Evolutionary conservation across 2,329 filamentous ascomycete genomes (phyloP), one percentile per base, ranked within the genome.

Genomic region (Paramyrothecium roridum): DNA sequence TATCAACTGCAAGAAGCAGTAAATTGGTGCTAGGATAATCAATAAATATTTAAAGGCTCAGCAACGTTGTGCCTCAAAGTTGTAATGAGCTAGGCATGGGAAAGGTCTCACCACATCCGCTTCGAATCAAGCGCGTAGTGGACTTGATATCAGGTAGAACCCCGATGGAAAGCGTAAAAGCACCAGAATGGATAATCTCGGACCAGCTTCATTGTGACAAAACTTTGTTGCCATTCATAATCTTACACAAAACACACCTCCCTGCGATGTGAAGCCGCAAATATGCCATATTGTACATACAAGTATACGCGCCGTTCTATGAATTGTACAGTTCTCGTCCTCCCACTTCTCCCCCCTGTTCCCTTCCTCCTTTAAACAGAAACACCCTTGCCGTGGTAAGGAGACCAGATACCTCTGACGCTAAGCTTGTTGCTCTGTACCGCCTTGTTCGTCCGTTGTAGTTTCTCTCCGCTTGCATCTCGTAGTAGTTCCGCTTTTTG

Each of bases 401-500:
- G 86, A 71, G 83, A 86, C 86, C 86, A 89, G 58, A 89, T 75
- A 61, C 86, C 86, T 77, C 86, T 81, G 52, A 89, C 85, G 74
- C 84, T 86, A 60, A 82, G 76, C 68, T 82, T 87, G 68, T 81
- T 80, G 71, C 84, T 87, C 59, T 75, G 79, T 52, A 89, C 83
- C 11, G 86, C 81, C 75, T 87, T 88, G 69, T 78, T 84, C 56
- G 80, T 77, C 64, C 73, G 79, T 75, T 77, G 84, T 66, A 90
- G 72, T 80, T 89, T 90, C 73, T 91, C 88, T 56, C 90, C 90
- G 63, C 82, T 92, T 21, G 88, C 84, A 70, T 91, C 85, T 57
- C 89, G 81, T 65, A 95, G 70, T 57, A 91, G 72, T 69, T 89
- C 81, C 1, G 82, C 86, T 80, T 97, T 97, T 68, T 91, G 80